phyloP scores from a whole-genome alignment of 768 basidiomycete species.

The Cystobasidium onofrii region DNA sequence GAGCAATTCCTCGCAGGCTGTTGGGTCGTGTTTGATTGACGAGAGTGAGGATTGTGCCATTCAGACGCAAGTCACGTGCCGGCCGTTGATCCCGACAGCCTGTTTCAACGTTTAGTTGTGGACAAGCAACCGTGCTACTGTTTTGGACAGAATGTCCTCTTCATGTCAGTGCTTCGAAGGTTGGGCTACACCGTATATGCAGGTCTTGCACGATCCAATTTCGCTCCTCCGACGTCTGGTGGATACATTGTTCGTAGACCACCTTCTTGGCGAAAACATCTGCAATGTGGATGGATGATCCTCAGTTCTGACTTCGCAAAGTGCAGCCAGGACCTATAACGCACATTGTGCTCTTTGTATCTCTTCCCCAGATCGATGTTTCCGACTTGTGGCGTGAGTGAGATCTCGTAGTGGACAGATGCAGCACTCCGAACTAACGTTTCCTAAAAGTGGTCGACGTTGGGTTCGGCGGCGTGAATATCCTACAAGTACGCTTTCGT shows the following conservation, averaged over 20 bases:
- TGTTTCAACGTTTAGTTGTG: not conserved
- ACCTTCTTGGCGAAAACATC: not conserved
- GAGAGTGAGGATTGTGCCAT: not conserved
- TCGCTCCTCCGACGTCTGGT: not conserved
- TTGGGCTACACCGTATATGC: not conserved
- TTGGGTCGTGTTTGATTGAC: not conserved
- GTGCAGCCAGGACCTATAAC: not conserved
- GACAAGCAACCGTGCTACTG: not conserved
- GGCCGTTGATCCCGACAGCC: not conserved
- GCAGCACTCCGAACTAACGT: too few relatives aligned
- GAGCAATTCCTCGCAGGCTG: not conserved
- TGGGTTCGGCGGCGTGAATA: not conserved
- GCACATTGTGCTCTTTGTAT: not conserved
- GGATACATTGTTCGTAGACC: not conserved
- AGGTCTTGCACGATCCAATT: not conserved
- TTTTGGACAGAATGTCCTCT: not conserved
- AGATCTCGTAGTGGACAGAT: too few relatives aligned
- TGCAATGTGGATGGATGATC: too few relatives aligned
- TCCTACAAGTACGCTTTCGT: not conserved
- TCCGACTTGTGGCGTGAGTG: not conserved
- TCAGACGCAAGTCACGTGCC: not conserved
- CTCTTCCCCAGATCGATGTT: not conserved
- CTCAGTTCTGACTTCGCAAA: not conserved
- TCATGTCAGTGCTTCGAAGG: not conserved
- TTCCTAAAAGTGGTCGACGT: not conserved